These are phyloP conservation scores for Penicillium italicum DNA, from an alignment of 2,329 filamentous ascomycete species.

Conservation along the genomic window DNA sequence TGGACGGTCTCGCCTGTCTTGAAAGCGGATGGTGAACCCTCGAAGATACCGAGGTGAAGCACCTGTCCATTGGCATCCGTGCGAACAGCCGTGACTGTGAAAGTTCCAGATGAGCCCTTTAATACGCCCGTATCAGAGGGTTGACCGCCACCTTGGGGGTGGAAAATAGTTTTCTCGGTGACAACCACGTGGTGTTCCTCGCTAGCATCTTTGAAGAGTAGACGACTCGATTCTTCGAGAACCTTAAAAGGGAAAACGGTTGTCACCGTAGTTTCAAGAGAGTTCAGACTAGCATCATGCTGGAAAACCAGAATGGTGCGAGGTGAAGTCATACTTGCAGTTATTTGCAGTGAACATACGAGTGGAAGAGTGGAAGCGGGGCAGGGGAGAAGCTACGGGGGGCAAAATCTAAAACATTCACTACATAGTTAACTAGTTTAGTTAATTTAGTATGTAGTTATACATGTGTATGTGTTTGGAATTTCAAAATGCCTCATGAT, in stretches of 20 bases:
- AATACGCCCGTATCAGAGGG: conserved; percentile 65
- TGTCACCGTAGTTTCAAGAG: conserved; percentile 45
- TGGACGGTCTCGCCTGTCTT: conserved; percentile 43
- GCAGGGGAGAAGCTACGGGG: too few relatives aligned
- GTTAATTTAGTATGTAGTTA: too few relatives aligned
- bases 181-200: conserved; percentile 56
- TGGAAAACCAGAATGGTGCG: conserved; percentile 32
- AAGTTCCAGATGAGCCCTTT: conserved; percentile 33
- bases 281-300: conserved; percentile 41
- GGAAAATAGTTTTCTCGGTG: conserved; percentile 67
- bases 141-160: conserved; percentile 71
- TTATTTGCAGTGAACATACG: not conserved
- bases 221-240: conserved; percentile 51
- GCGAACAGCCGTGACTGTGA: conserved; percentile 57
- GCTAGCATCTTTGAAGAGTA: conserved; percentile 57
- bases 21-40: conserved; percentile 23
- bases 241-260: conserved; percentile 49
- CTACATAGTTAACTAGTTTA: too few relatives aligned
- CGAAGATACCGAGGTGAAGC: conserved; percentile 63
- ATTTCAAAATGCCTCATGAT: not conserved
- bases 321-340: not conserved
- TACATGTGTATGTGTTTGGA: not conserved
- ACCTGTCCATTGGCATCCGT: conserved; percentile 55
- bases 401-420: too few relatives aligned
- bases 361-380: too few relatives aligned